A percentile compares a stretch with the other conserved stretches of the same genome.
These are phyloP conservation scores for Aspergillus nomiae DNA, from an alignment of 2,329 filamentous ascomycete species.

Conservation along the genomic window DNA sequence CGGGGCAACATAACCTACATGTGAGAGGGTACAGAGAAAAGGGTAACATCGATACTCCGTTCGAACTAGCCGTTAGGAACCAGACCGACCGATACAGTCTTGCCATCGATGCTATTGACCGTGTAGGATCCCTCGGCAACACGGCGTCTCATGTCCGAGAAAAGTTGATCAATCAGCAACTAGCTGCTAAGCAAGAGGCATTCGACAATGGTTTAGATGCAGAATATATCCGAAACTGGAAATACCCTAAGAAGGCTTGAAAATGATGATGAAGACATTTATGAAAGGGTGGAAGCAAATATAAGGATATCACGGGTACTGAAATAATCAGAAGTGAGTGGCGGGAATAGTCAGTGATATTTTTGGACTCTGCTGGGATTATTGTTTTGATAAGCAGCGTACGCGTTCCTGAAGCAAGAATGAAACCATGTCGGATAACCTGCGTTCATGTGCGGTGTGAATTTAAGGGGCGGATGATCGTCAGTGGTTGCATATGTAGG, in stretches of 20 bases:
- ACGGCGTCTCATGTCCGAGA: constrained; percentile 64
- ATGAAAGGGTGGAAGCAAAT: not conserved
- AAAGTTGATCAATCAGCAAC: constrained; percentile 64
- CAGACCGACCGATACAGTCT: constrained; percentile 75
- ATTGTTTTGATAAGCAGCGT: not conserved
- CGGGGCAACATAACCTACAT: constrained; percentile 67
- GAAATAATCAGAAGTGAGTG: not conserved
- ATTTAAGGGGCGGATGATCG: not conserved
- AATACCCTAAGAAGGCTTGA: constrained; percentile 9
- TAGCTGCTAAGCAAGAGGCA: constrained; percentile 64
- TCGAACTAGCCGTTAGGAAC: constrained; percentile 77
- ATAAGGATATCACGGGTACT: not conserved
- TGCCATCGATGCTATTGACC: constrained; percentile 75
- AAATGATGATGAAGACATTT: not conserved
- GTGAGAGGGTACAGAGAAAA: constrained; percentile 82
- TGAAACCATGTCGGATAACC: not conserved
- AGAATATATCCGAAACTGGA: constrained; percentile 65
- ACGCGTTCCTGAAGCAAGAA: not conserved
- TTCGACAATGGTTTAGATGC: constrained; percentile 73
- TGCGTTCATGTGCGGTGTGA: not conserved
- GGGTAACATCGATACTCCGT: constrained; percentile 80
- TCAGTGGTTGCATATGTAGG: not conserved
- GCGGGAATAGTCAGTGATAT: not conserved
- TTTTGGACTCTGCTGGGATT: not conserved
- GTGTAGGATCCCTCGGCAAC: constrained; percentile 64